phyloP scores from a whole-genome alignment of 306 rosid genomes.

The Calophaca sinica region DNA sequence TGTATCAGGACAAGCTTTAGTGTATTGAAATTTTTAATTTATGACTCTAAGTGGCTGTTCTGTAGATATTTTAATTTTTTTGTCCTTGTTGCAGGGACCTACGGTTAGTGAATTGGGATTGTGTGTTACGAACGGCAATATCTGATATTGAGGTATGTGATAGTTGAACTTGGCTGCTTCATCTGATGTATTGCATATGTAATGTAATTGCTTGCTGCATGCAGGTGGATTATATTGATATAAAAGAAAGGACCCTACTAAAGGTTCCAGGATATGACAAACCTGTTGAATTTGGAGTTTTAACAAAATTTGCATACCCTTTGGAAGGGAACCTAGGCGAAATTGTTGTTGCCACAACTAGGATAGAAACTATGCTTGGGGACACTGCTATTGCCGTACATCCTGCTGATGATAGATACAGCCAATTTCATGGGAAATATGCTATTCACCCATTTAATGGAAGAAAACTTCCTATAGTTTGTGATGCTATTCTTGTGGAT shows the following conservation, averaged over 20 bases:
- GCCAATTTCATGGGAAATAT: conserved; percentile 80
- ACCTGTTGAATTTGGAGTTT: conserved; percentile 86
- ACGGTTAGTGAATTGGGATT: conserved; percentile 96
- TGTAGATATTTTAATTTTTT: neutral
- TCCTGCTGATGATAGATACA: conserved; percentile 77
- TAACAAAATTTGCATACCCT: conserved; percentile 89
- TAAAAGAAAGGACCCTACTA: conserved; percentile 72
- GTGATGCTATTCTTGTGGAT: conserved; percentile 92
- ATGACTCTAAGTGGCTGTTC: neutral
- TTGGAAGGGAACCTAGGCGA: conserved; percentile 85
- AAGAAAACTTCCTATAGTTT: conserved; percentile 78
- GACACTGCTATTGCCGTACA: conserved; percentile 95
- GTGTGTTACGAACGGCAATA: conserved; percentile 87
- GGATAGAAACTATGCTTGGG: conserved; percentile 98
- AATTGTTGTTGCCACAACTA: conserved; percentile 91
- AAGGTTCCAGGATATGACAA: conserved; percentile 86
- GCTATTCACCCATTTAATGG: conserved; percentile 93
- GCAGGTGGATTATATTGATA: conserved; percentile 90
- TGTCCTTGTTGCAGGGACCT: conserved; percentile 67
- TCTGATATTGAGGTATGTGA: conserved; percentile 89
- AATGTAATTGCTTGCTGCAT: conserved; percentile 40
- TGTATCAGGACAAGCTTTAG: conserved; percentile 1
- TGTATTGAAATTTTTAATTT: neutral
- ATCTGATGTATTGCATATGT: conserved; percentile 25
- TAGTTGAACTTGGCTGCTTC: conserved; percentile 12